Percentiles rank a stretch among this genome's conserved stretches.
These are phyloP conservation scores for Capronia epimyces DNA, from an alignment of 2,329 filamentous ascomycete species.

Conservation along the genomic window DNA sequence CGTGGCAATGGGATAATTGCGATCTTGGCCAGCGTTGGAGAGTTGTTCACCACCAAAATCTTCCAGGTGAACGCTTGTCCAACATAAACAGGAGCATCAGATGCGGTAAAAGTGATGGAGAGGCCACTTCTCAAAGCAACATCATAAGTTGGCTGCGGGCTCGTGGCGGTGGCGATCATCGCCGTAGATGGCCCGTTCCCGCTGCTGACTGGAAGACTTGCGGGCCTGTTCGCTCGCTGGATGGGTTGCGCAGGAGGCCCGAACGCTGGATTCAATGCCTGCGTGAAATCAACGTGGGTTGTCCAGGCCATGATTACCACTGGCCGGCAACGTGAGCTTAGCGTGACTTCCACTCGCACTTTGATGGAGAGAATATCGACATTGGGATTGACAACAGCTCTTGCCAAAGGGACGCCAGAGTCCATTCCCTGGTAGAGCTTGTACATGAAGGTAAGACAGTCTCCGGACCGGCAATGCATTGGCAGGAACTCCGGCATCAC, in stretches of 20 bases:
- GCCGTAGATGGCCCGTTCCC: conserved; percentile 4
- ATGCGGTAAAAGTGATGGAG: conserved; percentile 53
- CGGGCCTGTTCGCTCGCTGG: conserved; percentile 43
- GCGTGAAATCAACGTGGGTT: conserved; percentile 46
- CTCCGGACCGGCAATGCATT: conserved; percentile 46
- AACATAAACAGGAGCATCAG: conserved; percentile 43
- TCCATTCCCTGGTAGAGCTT: conserved; percentile 43
- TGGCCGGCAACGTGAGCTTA: conserved; percentile 40
- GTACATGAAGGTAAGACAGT: conserved; percentile 55
- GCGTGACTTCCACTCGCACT: conserved; percentile 40
- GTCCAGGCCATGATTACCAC: conserved; percentile 46
- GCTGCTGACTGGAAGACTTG: conserved; percentile 37
- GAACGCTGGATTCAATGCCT: conserved; percentile 44
- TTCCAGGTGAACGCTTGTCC: conserved; percentile 52
- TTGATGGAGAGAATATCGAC: conserved; percentile 43
- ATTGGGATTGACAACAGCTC: conserved; percentile 28
- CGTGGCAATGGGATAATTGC: conserved; percentile 49
- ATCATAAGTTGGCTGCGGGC: conserved; percentile 11
- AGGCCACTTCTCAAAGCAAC: conserved; percentile 31
- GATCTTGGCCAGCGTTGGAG: conserved; percentile 49
- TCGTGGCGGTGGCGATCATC: conserved; percentile 19
- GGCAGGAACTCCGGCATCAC: conserved; percentile 38
- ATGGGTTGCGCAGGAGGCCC: conserved; percentile 43
- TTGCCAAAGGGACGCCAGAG: conserved; percentile 17
- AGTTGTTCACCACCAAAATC: conserved; percentile 57